phyloP scores from a whole-genome alignment of 192 early-diverging fungal genomes.

The Entomortierella beljakovae region DNA sequence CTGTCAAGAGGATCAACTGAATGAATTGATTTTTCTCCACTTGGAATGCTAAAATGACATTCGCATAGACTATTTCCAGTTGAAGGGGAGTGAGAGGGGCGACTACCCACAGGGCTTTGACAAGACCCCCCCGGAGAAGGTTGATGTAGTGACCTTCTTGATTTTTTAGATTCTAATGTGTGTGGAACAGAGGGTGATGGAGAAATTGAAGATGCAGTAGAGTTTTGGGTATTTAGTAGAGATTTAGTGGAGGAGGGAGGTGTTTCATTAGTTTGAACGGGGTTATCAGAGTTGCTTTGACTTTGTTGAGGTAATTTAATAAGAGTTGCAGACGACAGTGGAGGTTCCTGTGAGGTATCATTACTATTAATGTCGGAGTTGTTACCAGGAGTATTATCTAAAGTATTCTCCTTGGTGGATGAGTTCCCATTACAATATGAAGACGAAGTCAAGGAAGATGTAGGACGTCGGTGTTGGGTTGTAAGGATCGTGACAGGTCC shows the following conservation, averaged over 20 bases:
- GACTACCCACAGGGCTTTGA: conserved; percentile 13
- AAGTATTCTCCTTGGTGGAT: neutral
- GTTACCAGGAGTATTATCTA: no score
- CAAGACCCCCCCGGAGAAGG: conserved; percentile 10
- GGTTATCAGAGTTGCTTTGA: no score
- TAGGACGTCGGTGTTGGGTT: conserved; percentile 47
- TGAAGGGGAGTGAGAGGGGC: conserved; percentile 13
- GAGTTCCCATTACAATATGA: conserved; percentile 1
- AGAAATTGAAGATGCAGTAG: neutral
- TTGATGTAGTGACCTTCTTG: conserved; percentile 29
- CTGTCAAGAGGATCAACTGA: conserved; percentile 45
- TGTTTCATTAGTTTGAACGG: neutral
- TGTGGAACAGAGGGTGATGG: neutral
- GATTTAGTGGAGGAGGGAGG: conserved; percentile 2
- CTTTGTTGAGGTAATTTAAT: no score
- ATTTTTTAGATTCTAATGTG: conserved; percentile 36
- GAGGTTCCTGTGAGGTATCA: neutral
- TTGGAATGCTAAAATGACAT: conserved; percentile 52
- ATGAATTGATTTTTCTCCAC: conserved; percentile 44
- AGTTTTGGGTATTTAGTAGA: conserved; percentile 2
- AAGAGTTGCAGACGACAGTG: no score
- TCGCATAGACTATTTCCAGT: conserved; percentile 25
- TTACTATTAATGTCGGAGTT: neutral
- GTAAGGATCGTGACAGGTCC: conserved; percentile 56
- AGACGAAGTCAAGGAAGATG: conserved; percentile 12